Base-by-base conservation (phyloP, 2,329 filamentous ascomycete species). In the Rutstroemia sp. region DNA sequence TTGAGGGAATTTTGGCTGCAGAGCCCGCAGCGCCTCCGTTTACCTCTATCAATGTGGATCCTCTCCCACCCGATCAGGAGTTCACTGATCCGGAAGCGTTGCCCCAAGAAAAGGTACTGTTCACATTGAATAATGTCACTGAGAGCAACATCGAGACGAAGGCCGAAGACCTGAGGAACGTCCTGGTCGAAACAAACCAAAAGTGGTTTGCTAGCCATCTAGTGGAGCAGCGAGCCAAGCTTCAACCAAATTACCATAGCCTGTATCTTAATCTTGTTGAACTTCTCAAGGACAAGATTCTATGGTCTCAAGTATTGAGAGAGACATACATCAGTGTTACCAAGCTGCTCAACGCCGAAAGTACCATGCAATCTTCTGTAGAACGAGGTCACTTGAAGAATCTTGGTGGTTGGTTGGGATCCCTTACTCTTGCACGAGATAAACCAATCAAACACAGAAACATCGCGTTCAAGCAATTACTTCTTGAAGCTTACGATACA, bases 131-230 rank as follows among this genome's bases (percentile, higher is more conserved):
- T 77, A 99, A 99, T 64, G 86, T 99, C 52, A 97, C 94, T 0
- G 87, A 94, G 64, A 84, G 87, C 44, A 97, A 96, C 46, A 77
- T 99, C 17, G 84, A 89, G 52, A 80, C 86, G 42, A 96, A 96
- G 73, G 86, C 92, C 66, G 79, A 80, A 53, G 91, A 96, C 63
- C 80, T 99, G 39, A 85, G 83, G 50, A 85, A 89, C 41, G 83
- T 88, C 46, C 75, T 99, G 48, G 84, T 90, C 51, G 82, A 87
- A 53, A 84, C 86, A 63, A 87, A 96, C 69, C 88, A 95, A 66
- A 90, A 95, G 68, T 99, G 94, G 94, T 99, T 99, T 68, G 94
- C 95, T 6, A 86, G 85, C 48, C 95, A 97, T 67, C 78, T 99
- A 9, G 94, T 99, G 2, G 92, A 96, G 68, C 89, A 96, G 69